Base-by-base conservation (phyloP, 1,284 basidiomycete genomes). In the Xerocomus minutiporus region DNA sequence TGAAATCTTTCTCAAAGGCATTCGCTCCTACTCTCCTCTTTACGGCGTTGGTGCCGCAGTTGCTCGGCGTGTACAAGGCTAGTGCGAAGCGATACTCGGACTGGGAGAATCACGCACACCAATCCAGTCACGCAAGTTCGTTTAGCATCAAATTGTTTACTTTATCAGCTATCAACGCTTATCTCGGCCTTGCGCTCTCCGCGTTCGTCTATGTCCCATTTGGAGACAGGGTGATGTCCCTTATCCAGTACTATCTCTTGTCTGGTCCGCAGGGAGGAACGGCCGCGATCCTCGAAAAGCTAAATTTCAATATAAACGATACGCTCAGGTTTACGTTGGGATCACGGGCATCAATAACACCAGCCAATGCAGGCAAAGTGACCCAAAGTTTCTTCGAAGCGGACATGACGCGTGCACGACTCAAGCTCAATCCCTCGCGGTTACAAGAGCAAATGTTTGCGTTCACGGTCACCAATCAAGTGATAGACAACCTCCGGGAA, bases 381-480 rank as follows among this genome's bases (percentile, higher is more conserved):
- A 32, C 50, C 20, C 60, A 63, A 48, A 71, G 54, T 60, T 82
- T 67, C 31, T 60, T 83, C 77, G 77, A 88, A 61, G 68, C 77
- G 46, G 79, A 81, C 65, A 67, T 66, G 28, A 58, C 62, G 9
- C 76, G 68, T 52, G 81, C 80, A 29, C 73, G 77, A 44, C 69
- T 72, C 54, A 87, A 84, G 66, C 70, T 88, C 20, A 83, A 85
- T 60, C 77, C 81, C 56, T 75, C 79, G 66, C 77, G 95, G 49
- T 77, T 99, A 57, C 83, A 89, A 69, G 85, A 88, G 46, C 93
- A 98, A 76, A 88, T 99, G 78, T 97, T 97, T 68, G 94, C 96
- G 12, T 92, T 89, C 67, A 89, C 86, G 34, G 93, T 98, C 3
- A 98, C 96, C 17, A 93, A 91, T 63, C 96, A 98, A 74, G 81